These are phyloP conservation scores for Metschnikowia matae DNA, from an alignment of 805 yeast genomes.

Conservation along the genomic window DNA sequence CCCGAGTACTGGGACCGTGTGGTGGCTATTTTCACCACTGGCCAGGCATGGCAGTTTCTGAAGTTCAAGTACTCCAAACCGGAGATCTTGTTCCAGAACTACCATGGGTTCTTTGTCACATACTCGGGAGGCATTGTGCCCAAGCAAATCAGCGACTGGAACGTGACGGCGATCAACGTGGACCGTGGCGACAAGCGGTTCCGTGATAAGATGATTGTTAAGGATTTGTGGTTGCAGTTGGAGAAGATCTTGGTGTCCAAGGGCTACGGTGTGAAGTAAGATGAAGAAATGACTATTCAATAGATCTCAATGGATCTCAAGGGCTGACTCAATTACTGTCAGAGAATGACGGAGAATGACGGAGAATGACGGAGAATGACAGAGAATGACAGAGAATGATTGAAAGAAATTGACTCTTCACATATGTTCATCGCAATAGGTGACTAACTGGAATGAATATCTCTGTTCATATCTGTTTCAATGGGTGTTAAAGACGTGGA, in stretches of 20 bases:
- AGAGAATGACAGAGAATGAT: too few relatives aligned
- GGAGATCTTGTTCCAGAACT: slow-evolving; percentile 70
- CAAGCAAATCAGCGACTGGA: slow-evolving; percentile 75
- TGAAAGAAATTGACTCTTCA: too few relatives aligned
- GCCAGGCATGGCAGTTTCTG: slow-evolving; percentile 96
- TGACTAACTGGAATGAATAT: too few relatives aligned
- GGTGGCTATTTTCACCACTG: slow-evolving; percentile 92
- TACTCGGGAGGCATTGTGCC: slow-evolving; percentile 82
- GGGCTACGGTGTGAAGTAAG: slow-evolving; percentile 44
- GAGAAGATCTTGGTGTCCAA: slow-evolving; percentile 68
- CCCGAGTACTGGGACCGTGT: slow-evolving; percentile 99
- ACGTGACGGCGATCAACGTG: slow-evolving; percentile 70
- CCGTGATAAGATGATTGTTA: slow-evolving; percentile 83
- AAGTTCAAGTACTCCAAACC: slow-evolving; percentile 83
- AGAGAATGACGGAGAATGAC: too few relatives aligned
- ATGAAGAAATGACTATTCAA: too few relatives aligned
- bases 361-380: too few relatives aligned
- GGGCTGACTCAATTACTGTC: too few relatives aligned
- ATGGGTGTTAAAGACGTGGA: too few relatives aligned
- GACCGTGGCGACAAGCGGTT: slow-evolving; percentile 78
- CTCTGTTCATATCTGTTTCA: neutral
- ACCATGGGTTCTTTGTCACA: slow-evolving; percentile 75
- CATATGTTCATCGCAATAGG: too few relatives aligned
- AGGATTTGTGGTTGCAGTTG: slow-evolving; percentile 77
- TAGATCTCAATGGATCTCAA: too few relatives aligned